Evolutionary conservation across 73 alveolate genomes (phyloP).

Genomic region (Symbiodinium pilosum): DNA sequence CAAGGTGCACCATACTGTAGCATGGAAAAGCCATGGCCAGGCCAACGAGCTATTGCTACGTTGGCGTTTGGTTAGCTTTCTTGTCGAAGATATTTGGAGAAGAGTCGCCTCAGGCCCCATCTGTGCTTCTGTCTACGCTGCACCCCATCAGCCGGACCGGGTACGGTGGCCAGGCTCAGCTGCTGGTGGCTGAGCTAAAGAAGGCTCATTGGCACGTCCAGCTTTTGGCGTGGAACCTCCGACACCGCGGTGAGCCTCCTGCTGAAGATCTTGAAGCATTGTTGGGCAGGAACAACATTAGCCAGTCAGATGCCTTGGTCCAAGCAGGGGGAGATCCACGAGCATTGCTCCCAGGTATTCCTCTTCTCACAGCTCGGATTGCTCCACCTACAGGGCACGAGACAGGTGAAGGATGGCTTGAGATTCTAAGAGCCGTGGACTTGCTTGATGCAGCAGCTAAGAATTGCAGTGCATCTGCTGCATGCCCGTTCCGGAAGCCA

Average conservation of each 20-base stretch:
- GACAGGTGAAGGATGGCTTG: slow-evolving; percentile 57
- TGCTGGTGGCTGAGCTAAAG: slow-evolving; percentile 37
- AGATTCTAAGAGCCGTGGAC: slow-evolving; percentile 44
- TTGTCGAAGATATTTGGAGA: not conserved
- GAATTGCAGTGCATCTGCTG: not conserved
- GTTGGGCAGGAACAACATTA: not conserved
- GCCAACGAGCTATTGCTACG: no score
- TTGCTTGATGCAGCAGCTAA: not conserved
- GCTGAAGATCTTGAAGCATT: slow-evolving; percentile 47
- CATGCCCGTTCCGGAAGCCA: slow-evolving; percentile 48
- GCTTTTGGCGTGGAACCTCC: slow-evolving; percentile 75
- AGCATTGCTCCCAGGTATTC: slow-evolving; percentile 56
- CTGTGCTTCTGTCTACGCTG: slow-evolving; percentile 49
- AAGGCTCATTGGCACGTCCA: slow-evolving; percentile 30
- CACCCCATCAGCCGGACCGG: slow-evolving; percentile 89
- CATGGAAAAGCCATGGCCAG: not conserved
- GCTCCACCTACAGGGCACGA: slow-evolving; percentile 86
- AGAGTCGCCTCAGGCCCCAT: no score
- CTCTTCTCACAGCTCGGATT: slow-evolving; percentile 44
- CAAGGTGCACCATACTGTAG: no score
- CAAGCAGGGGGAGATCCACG: slow-evolving; percentile 87
- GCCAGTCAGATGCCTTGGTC: slow-evolving; percentile 8
- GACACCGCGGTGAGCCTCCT: slow-evolving; percentile 51
- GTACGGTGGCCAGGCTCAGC: slow-evolving; percentile 78
- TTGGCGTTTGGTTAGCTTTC: no score